Evolutionary conservation across 2,329 filamentous ascomycete species (phyloP), one percentile per base, ranked within the genome.

Genomic region (Parastagonospora avenae): DNA sequence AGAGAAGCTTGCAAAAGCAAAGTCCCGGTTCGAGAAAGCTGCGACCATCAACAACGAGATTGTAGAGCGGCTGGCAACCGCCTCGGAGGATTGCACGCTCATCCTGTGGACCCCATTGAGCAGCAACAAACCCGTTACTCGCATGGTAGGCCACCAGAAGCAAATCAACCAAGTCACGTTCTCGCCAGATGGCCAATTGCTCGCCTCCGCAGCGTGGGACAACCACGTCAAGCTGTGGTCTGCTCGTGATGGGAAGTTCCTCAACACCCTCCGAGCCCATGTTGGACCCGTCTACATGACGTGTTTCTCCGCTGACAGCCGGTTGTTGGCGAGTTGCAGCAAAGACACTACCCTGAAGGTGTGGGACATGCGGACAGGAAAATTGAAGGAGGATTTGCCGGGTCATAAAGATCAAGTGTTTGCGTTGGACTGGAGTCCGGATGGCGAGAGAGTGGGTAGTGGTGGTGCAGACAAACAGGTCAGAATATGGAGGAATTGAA

Each of bases 151-250:
- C 2, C 94, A 99, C 68, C 91, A 97, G 72, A 97, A 97, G 76
- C 90, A 93, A 69, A 92, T 97, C 62, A 97, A 97, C 73, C 90
- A 97, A 70, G 92, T 97, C 41, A 89, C 88, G 0, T 97, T 97
- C 75, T 96, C 91, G 1, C 92, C 93, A 0, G 92, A 97, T 67
- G 93, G 92, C 30, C 81, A 85, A 8, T 82, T 93, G 51, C 92
- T 99, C 63, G 94, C 94, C 8, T 95, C 90, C 32, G 87, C 90
- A 8, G 88, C 88, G 4, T 99, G 93, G 78, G 94, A 99, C 73
- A 99, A 97, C 71, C 90, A 93, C 66, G 91, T 93, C 63, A 96
- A 96, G 76, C 77, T 97, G 24, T 97, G 92, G 92, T 90, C 87
- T 60, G 89, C 88, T 2, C 82, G 84, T 69, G 89, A 87, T 57